Evolutionary conservation across 768 basidiomycete genomes (phyloP).

Genomic region (Auriculariales sp.): DNA sequence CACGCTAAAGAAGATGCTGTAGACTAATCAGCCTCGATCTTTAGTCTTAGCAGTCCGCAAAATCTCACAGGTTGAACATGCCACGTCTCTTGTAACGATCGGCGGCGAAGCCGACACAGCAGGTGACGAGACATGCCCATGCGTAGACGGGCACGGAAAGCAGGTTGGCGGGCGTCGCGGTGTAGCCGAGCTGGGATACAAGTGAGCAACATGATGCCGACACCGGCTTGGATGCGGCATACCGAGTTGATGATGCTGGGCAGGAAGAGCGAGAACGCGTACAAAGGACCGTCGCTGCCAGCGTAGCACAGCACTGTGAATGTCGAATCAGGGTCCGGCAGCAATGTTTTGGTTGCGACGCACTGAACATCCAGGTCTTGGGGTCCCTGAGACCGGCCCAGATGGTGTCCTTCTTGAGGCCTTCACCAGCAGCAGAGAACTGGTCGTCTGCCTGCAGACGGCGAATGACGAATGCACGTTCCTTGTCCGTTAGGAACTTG

Average conservation of each 20-base stretch:
- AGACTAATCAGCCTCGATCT: background rate
- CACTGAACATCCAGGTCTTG: background rate
- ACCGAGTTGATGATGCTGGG: constrained; percentile 53
- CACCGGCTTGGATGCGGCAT: background rate
- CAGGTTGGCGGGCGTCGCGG: constrained; percentile 60
- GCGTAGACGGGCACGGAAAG: constrained; percentile 67
- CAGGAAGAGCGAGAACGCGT: constrained; percentile 65
- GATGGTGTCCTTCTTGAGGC: constrained; percentile 41
- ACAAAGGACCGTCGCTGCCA: constrained; percentile 47
- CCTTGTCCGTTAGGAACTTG: constrained; percentile 57
- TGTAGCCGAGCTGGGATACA: constrained; percentile 16
- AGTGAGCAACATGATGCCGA: background rate
- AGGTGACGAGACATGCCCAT: constrained; percentile 53
- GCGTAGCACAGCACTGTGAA: constrained; percentile 38
- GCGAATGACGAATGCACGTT: constrained; percentile 44
- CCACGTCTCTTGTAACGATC: constrained; percentile 49
- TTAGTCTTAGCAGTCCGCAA: background rate
- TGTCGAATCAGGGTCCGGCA: background rate
- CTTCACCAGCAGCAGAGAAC: constrained; percentile 61
- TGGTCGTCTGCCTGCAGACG: constrained; percentile 53
- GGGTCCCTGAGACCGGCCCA: constrained; percentile 9
- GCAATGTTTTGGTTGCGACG: background rate
- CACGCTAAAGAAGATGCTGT: constrained; percentile 9
- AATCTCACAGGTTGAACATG: constrained; percentile 44
- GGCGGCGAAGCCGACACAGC: constrained; percentile 44